These are phyloP conservation scores for Trichosporon sp. DNA, from an alignment of 1,284 basidiomycete genomes.

Conservation along the genomic window DNA sequence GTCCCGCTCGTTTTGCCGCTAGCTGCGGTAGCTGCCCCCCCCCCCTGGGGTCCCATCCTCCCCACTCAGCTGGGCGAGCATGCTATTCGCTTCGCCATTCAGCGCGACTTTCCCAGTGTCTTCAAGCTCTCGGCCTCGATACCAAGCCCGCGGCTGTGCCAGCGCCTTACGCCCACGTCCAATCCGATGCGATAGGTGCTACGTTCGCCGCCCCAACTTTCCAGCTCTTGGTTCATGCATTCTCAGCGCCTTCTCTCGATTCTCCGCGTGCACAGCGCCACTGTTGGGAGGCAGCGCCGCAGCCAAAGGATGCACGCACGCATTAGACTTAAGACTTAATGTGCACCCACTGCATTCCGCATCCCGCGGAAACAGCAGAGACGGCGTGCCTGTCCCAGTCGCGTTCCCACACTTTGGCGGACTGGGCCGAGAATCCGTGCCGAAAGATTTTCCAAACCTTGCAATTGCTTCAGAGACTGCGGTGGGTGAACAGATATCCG, in stretches of 20 bases:
- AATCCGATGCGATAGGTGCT: background rate
- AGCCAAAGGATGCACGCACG: background rate
- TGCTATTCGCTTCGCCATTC: background rate
- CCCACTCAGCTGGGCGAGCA: background rate
- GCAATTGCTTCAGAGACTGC: no score
- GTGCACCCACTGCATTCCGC: background rate
- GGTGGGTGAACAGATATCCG: background rate
- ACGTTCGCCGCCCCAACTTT: background rate
- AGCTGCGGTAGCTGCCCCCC: background rate
- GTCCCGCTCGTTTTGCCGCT: background rate
- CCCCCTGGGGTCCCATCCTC: background rate
- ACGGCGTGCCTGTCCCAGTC: background rate
- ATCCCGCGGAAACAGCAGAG: background rate
- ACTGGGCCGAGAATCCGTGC: background rate
- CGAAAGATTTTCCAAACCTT: background rate
- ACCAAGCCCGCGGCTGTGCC: background rate
- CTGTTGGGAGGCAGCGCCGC: no score
- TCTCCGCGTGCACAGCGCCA: no score
- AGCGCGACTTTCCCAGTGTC: background rate
- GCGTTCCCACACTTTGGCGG: background rate
- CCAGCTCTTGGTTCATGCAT: background rate
- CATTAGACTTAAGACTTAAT: background rate
- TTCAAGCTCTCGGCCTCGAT: background rate
- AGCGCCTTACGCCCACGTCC: background rate
- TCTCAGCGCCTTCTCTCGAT: no score